Percentiles rank a stretch among this genome's conserved stretches.
phyloP scores from a whole-genome alignment of 805 yeast species.

The Schwanniomyces polymorphus region DNA sequence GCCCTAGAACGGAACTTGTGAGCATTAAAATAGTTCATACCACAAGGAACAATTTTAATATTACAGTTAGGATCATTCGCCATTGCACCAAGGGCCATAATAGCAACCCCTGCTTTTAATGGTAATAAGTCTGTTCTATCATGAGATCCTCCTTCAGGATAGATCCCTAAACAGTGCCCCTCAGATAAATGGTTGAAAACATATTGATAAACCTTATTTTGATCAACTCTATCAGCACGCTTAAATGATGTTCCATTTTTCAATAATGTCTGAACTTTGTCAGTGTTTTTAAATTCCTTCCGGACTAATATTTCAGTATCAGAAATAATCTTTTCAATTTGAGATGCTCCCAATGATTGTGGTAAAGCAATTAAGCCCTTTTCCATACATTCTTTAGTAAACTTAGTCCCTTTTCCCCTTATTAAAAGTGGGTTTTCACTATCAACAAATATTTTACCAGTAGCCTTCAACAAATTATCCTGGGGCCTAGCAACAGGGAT shows the following conservation, averaged over 20 bases:
- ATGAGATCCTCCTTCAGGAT: conserved; percentile 98
- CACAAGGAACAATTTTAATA: conserved; percentile 92
- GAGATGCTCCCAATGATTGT: conserved; percentile 72
- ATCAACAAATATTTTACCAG: conserved; percentile 64
- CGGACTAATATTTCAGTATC: conserved; percentile 70
- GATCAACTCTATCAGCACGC: conserved; percentile 82
- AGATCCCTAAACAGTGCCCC: conserved; percentile 86
- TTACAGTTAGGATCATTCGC: conserved; percentile 70
- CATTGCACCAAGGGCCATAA: conserved; percentile 96
- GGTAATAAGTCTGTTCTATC: conserved; percentile 92
- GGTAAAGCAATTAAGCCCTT: conserved; percentile 79
- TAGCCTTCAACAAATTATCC: conserved; percentile 69
- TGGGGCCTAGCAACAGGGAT: conserved; percentile 94
- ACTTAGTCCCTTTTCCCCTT: conserved; percentile 65
- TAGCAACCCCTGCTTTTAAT: conserved; percentile 94
- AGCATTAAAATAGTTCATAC: conserved; percentile 95
- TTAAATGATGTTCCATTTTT: conserved; percentile 58
- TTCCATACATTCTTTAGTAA: conserved; percentile 59
- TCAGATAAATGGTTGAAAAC: conserved; percentile 82
- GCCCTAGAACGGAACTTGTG: conserved; percentile 95
- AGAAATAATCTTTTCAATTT: conserved; percentile 62
- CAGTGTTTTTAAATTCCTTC: conserved; percentile 64
- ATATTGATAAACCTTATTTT: conserved; percentile 74
- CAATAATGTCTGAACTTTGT: conserved; percentile 45
- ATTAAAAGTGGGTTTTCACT: conserved; percentile 54